Conservation (phyloP, 2,329 filamentous ascomycete species). For the Uncinocarpus reesii region DNA sequence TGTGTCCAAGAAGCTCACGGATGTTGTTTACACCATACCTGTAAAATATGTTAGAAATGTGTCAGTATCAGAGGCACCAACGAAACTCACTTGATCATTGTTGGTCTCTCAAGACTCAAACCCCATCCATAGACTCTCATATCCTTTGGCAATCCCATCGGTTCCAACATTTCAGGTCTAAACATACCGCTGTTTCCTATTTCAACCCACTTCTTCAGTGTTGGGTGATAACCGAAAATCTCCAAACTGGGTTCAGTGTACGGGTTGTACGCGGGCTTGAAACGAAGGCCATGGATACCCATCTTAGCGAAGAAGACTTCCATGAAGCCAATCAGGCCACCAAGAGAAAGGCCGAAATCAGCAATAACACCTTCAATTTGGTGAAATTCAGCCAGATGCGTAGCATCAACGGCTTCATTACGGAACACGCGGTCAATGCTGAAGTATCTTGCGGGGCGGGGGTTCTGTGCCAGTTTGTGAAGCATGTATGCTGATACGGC, state of each 20-base stretch:
- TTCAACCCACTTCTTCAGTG: slow-evolving; percentile 82
- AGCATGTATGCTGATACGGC: slow-evolving; percentile 84
- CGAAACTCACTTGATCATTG: slow-evolving; percentile 79
- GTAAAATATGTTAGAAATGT: slow-evolving; percentile 1
- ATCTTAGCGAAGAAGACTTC: slow-evolving; percentile 94
- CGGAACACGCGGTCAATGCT: slow-evolving; percentile 97
- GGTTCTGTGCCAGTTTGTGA: slow-evolving; percentile 73
- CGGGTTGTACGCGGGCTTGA: slow-evolving; percentile 95
- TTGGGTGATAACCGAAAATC: slow-evolving; percentile 91
- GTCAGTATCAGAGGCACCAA: not conserved
- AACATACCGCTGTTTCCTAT: slow-evolving; percentile 99
- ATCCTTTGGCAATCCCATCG: slow-evolving; percentile 86
- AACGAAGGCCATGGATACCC: slow-evolving; percentile 75
- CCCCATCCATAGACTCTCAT: slow-evolving; percentile 93
- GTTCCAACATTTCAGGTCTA: slow-evolving; percentile 89
- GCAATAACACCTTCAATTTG: slow-evolving; percentile 98
- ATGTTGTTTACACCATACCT: slow-evolving; percentile 74
- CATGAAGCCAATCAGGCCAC: slow-evolving; percentile 89
- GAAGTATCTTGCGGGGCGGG: slow-evolving; percentile 87
- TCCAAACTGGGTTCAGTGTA: slow-evolving; percentile 97
- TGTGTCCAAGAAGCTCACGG: slow-evolving; percentile 82
- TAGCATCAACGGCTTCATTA: slow-evolving; percentile 94
- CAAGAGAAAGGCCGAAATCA: slow-evolving; percentile 84
- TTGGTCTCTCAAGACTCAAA: slow-evolving; percentile 80
- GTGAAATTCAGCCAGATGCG: slow-evolving; percentile 95